Conservation (phyloP, 768 basidiomycete species). For the Tricholoma matsutake region DNA sequence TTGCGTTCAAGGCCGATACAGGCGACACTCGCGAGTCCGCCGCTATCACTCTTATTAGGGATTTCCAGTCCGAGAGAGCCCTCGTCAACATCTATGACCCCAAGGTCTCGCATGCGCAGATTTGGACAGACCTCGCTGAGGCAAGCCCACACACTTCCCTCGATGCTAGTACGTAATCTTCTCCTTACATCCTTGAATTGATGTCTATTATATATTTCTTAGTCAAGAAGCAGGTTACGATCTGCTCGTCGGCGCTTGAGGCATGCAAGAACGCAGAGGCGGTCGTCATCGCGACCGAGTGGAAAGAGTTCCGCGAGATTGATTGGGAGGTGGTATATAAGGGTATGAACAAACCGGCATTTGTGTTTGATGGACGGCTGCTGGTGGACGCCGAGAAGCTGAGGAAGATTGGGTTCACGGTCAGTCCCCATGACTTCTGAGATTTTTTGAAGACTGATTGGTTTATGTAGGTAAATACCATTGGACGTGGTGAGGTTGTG, state of each 20-base stretch:
- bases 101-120: slow-evolving; percentile 80
- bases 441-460: neutral
- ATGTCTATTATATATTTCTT: neutral
- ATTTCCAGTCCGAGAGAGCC: slow-evolving; percentile 91
- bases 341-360: slow-evolving; percentile 97
- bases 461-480: slow-evolving; percentile 48
- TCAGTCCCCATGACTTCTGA: slow-evolving; percentile 27
- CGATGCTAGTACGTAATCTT: slow-evolving; percentile 57
- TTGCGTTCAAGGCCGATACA: slow-evolving; percentile 99
- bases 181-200: neutral
- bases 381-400: slow-evolving; percentile 81
- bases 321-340: slow-evolving; percentile 87
- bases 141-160: slow-evolving; percentile 62
- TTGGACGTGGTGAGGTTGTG: slow-evolving; percentile 42
- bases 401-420: slow-evolving; percentile 87
- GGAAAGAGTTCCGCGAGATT: slow-evolving; percentile 94
- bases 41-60: slow-evolving; percentile 88
- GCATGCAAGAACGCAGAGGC: slow-evolving; percentile 90
- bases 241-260: slow-evolving; percentile 74
- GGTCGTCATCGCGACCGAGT: slow-evolving; percentile 94
- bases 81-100: slow-evolving; percentile 90
- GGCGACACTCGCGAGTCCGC: slow-evolving; percentile 99
- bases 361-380: slow-evolving; percentile 91
- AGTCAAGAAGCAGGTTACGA: slow-evolving; percentile 89
- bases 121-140: slow-evolving; percentile 78